Base-by-base conservation (phyloP, 148 eudicot genomes). In the Bassia scoparia region DNA sequence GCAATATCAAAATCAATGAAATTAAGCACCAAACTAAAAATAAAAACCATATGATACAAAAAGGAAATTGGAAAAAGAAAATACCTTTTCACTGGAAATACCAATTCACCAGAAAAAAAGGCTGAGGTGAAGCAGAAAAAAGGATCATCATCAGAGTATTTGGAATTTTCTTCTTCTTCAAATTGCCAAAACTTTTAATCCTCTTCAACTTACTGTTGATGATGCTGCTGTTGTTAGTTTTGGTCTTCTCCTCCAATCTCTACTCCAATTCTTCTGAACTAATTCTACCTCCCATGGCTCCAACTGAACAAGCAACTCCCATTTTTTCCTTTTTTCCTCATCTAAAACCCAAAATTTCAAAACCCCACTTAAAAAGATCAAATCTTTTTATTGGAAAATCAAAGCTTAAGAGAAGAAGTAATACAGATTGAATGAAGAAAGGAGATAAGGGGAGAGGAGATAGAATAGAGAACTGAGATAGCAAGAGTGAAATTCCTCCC, bases 101-200 rank as follows among this genome's bases (percentile, higher is more conserved):
- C 78, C 61, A 85, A 72, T 35, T 90, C 97, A 21, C 82, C 86
- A 13, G 95, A 88, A 74, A 85, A 89, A 38, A 80, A 83, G 50
- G n/a, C n/a, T 64, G 72, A 0, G 86, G 80, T 67, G 72, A 73
- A 76, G 81, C 79, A 68, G 33, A 69, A 50, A 72, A 23, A 24
- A n/a, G 60, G 58, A 77, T 69, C 71, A 64, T 76, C 81, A 13
- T 74, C 81, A 29, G 78, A 63, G 44, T 41, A 38, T 11, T n/a
- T 58, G 49, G 27, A 64, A 26, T 52, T 70, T 65, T 65, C 21
- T 72, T 77, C 76, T 78, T 85, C 53, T 79, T 77, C 74, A 74
- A 60, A 78, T 72, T 77, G 1, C 69, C 86, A 48, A 89, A 83
- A 58, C 89, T 87, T 65, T 52, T 76, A 13, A 75, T 67, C 16